phyloP scores from a whole-genome alignment of 2,329 filamentous ascomycete genomes.

The Pezicula rhizophila region DNA sequence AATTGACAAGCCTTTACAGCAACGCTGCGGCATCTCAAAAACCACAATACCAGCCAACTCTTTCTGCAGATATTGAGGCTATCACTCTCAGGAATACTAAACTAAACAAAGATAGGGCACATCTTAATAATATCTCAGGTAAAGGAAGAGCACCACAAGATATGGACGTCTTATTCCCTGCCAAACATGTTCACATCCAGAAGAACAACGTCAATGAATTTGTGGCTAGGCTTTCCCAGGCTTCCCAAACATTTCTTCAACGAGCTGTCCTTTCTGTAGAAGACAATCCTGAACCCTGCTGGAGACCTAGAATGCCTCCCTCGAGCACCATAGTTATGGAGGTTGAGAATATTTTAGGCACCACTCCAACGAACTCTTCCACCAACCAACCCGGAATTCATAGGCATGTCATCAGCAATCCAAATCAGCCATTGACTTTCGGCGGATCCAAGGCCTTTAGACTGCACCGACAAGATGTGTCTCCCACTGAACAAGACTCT shows the following conservation, averaged over 20 bases:
- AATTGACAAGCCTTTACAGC: too few species aligned
- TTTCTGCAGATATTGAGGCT: background rate
- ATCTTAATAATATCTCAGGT: background rate
- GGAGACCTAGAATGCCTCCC: constrained; percentile 9
- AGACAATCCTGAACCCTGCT: constrained; percentile 1
- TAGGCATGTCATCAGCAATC: background rate
- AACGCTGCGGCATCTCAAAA: too few species aligned
- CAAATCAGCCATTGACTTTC: background rate
- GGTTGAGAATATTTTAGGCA: constrained; percentile 14
- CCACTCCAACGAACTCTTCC: background rate
- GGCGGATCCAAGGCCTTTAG: background rate
- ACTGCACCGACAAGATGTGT: background rate
- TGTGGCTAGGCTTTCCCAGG: background rate
- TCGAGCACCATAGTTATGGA: constrained; percentile 11
- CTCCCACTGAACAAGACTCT: background rate
- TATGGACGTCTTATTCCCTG: background rate
- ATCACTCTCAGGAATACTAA: background rate
- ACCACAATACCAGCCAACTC: too few species aligned
- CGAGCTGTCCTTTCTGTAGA: background rate
- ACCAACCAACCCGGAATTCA: too few species aligned
- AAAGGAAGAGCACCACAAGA: background rate
- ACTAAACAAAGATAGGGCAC: background rate
- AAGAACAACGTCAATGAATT: background rate
- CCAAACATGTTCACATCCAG: background rate
- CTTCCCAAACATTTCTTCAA: background rate